Percentiles rank a stretch among this genome's conserved stretches.
These are phyloP conservation scores for Mimosa bimucronata DNA, from an alignment of 306 rosid species.

Conservation along the genomic window DNA sequence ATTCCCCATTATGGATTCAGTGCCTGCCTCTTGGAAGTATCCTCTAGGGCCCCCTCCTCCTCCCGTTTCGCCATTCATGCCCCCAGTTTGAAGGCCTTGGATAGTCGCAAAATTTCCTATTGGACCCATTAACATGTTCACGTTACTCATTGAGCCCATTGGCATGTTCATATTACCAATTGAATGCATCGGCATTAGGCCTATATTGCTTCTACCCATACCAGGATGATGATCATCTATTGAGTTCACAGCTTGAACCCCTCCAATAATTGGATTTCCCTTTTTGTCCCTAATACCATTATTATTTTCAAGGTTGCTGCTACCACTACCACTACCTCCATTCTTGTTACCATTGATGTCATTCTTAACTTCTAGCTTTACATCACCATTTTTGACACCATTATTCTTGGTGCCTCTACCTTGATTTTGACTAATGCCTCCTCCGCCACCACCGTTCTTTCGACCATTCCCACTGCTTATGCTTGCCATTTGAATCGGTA, in stretches of 20 bases:
- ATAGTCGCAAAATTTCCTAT: slow-evolving; percentile 64
- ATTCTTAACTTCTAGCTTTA: background rate
- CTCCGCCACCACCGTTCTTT: slow-evolving; percentile 48
- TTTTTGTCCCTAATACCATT: slow-evolving; percentile 40
- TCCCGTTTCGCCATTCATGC: slow-evolving; percentile 22
- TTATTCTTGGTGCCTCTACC: slow-evolving; percentile 40
- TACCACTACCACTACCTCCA: background rate
- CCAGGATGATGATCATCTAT: slow-evolving; percentile 49
- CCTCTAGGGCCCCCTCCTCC: slow-evolving; percentile 24
- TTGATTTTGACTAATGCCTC: slow-evolving; percentile 31
- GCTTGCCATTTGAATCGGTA: slow-evolving; percentile 38
- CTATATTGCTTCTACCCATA: slow-evolving; percentile 47
- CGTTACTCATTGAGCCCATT: no score
- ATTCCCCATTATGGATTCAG: slow-evolving; percentile 58
- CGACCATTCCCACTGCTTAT: slow-evolving; percentile 41
- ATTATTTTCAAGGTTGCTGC: slow-evolving; percentile 31
- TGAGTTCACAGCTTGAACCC: slow-evolving; percentile 44
- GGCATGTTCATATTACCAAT: no score
- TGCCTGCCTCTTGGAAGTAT: slow-evolving; percentile 53
- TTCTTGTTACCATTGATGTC: slow-evolving; percentile 39
- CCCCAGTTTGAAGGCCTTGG: slow-evolving; percentile 67
- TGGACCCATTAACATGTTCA: slow-evolving; percentile 6
- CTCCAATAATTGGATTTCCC: slow-evolving; percentile 46
- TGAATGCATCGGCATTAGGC: slow-evolving; percentile 33
- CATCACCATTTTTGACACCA: background rate